Percentiles rank a stretch among this genome's conserved stretches.
These are phyloP conservation scores for Candida awuae DNA, from an alignment of 805 yeast species.

Conservation along the genomic window DNA sequence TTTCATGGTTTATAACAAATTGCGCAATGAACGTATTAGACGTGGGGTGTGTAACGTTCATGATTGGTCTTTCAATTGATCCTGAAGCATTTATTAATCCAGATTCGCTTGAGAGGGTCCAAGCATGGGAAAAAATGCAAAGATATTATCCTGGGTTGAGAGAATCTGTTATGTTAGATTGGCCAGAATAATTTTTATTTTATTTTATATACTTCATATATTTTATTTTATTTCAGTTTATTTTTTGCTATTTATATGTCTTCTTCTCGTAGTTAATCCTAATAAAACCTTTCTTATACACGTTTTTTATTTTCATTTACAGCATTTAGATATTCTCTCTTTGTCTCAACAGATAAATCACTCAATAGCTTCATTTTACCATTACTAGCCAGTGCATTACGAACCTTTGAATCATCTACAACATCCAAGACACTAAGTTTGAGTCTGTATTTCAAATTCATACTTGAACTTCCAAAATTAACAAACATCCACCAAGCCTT, in stretches of 20 bases:
- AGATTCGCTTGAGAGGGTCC: slow-evolving; percentile 38
- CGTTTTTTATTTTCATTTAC: slow-evolving; percentile 1
- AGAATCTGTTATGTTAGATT: slow-evolving; percentile 23
- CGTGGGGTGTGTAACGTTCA: slow-evolving; percentile 76
- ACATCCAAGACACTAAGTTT: slow-evolving; percentile 18
- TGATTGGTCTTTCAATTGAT: slow-evolving; percentile 74
- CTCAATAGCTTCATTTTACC: slow-evolving; percentile 47
- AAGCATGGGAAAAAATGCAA: slow-evolving; percentile 34
- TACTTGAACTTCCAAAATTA: slow-evolving; percentile 12
- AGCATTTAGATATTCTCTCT: slow-evolving; percentile 32
- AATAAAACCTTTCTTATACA: neutral
- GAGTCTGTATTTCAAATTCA: slow-evolving; percentile 16
- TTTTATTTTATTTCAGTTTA: no score
- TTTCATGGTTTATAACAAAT: slow-evolving; percentile 69
- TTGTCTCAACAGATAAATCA: slow-evolving; percentile 34
- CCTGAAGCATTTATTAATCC: slow-evolving; percentile 58
- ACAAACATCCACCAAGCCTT: slow-evolving; percentile 8
- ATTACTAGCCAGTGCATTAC: slow-evolving; percentile 30
- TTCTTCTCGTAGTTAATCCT: neutral
- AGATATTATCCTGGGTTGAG: slow-evolving; percentile 27
- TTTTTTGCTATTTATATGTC: no score
- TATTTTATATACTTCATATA: no score
- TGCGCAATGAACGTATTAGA: slow-evolving; percentile 66
- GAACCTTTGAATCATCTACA: slow-evolving; percentile 9
- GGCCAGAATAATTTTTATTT: no score